These are phyloP conservation scores for Metschnikowia proteae DNA, from an alignment of 805 yeast genomes.

Conservation along the genomic window DNA sequence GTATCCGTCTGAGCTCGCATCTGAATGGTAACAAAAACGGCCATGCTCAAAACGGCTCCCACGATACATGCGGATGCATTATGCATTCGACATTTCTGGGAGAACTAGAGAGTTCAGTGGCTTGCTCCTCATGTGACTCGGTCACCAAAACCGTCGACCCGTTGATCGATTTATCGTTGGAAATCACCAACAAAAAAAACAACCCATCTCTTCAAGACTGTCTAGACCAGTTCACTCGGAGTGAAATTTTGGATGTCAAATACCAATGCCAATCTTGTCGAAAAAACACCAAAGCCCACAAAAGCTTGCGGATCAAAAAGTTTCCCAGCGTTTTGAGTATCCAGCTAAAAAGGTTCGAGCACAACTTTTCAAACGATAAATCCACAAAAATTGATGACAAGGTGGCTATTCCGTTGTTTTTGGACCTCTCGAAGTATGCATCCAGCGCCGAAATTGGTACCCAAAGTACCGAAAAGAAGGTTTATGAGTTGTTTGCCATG, in stretches of 20 bases:
- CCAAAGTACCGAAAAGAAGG: constrained; percentile 23
- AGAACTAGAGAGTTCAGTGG: constrained; percentile 71
- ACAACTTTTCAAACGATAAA: constrained; percentile 42
- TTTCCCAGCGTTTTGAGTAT: constrained; percentile 77
- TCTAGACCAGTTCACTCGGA: constrained; percentile 68
- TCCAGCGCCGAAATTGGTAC: constrained; percentile 10
- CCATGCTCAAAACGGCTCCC: background rate
- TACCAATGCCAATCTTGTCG: constrained; percentile 70
- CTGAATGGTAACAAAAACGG: background rate
- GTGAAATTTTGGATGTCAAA: constrained; percentile 70
- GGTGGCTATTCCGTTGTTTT: constrained; percentile 65
- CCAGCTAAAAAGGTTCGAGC: constrained; percentile 80
- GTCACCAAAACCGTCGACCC: constrained; percentile 79
- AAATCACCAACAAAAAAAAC: constrained; percentile 41
- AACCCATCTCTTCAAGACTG: constrained; percentile 53
- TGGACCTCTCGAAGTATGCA: constrained; percentile 66
- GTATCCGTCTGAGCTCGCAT: constrained; percentile 4
- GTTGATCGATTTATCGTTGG: constrained; percentile 82
- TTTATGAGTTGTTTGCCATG: constrained; percentile 81
- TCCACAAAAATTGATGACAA: constrained; percentile 73
- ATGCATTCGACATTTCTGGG: constrained; percentile 84
- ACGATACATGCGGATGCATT: constrained; percentile 60
- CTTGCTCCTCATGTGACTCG: constrained; percentile 64
- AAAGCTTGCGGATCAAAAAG: constrained; percentile 63
- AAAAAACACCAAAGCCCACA: constrained; percentile 57